Base-by-base conservation (phyloP, 257 asterid species). In the Leptodermis oblonga region DNA sequence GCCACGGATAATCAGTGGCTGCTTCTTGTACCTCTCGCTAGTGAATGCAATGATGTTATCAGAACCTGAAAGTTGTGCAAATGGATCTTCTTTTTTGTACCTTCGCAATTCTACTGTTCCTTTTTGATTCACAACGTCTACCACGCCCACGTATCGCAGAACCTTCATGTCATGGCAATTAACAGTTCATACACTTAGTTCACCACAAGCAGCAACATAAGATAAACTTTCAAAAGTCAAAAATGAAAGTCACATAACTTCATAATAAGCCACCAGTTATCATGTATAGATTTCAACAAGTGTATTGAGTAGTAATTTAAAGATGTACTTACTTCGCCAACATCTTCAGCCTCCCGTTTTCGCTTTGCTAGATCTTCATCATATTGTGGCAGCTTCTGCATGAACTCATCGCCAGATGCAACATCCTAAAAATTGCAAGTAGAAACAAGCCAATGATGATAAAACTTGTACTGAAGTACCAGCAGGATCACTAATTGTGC, bases 41-140 rank as follows among this genome's bases (percentile, higher is more conserved):
- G 96, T 82, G 87, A 94, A 91, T 10, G 99, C 97, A 65, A 91
- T 94, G 77, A 91, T 94, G 80, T 94, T 94, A 72, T 94, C 99
- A 0, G 97, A 94, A 66, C 99, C 99, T 22, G 97, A 87, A 52
- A 94, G 92, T 73, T 94, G 97, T 20, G 99, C 96, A 75, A 94
- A 94, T 14, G 99, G 95, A 68, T 94, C 95, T 7, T 88, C 99
- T 75, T 85, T 91, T 70, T 79, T 83, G 76, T 94, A 94, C 70
- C 85, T 87, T 62, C 82, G 82, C 75, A 94, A 77, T 67, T 91
- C 92, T 61, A 91, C 97, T 3, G 82, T 87, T 72, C 99, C 97
- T 79, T 82, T 85, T 70, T 83, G 84, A 62, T 87, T 91, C 43
- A 83, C 86, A 45, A 91, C 92, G 56, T 91, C 99, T 67, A 89